Percentiles rank a stretch among this genome's conserved stretches.
phyloP scores from a whole-genome alignment of 495 filamentous ascomycete species.

The Zalerion maritima region DNA sequence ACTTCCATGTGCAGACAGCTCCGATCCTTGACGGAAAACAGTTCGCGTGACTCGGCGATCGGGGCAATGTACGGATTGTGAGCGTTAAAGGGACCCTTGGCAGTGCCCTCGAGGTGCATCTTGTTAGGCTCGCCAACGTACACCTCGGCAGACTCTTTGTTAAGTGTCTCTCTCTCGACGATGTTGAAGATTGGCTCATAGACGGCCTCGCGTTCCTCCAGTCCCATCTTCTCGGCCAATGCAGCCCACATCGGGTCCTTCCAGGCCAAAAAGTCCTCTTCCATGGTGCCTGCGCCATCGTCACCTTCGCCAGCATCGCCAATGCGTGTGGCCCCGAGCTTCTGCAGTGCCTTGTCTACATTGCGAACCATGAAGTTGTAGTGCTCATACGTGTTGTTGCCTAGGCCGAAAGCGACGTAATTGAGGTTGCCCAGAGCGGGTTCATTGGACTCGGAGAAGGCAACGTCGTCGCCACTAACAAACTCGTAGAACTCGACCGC shows the following conservation, averaged over 20 bases:
- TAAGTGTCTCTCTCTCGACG: conserved; percentile 57
- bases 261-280: conserved; percentile 98
- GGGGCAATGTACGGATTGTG: conserved; percentile 97
- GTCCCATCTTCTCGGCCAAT: conserved; percentile 60
- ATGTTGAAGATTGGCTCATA: conserved; percentile 90
- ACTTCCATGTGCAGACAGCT: conserved; percentile 98
- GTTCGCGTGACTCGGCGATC: conserved; percentile 74
- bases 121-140: conserved; percentile 96
- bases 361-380: conserved; percentile 98
- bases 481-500: conserved; percentile 99
- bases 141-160: conserved; percentile 66
- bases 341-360: conserved; percentile 62
- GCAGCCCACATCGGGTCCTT: conserved; percentile 98
- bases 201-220: conserved; percentile 90
- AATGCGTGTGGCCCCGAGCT: conserved; percentile 70
- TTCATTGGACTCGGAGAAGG: conserved; percentile 69
- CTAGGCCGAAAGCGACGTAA: conserved; percentile 90
- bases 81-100: conserved; percentile 86
- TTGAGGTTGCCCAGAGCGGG: conserved; percentile 71
- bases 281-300: conserved; percentile 97
- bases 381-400: conserved; percentile 99
- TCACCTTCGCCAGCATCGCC: conserved; percentile 89
- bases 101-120: conserved; percentile 72
- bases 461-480: conserved; percentile 61
- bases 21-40: conserved; percentile 82